These are phyloP conservation scores for Dactylellina leptospora DNA, from an alignment of 2,329 filamentous ascomycete species.

Conservation along the genomic window DNA sequence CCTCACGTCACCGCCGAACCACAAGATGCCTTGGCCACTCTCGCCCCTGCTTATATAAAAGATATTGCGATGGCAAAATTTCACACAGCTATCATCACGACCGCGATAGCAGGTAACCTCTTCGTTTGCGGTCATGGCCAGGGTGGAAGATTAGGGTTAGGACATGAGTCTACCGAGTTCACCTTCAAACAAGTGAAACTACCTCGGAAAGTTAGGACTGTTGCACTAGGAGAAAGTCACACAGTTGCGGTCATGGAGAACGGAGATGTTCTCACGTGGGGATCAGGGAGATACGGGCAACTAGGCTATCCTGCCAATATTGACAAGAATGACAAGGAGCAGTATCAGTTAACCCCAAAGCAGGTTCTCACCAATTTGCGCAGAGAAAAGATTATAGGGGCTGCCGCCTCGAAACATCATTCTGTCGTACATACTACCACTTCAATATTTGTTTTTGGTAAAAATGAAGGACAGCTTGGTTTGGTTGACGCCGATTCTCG, in stretches of 20 bases:
- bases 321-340: constrained; percentile 77
- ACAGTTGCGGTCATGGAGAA: constrained; percentile 83
- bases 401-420: constrained; percentile 88
- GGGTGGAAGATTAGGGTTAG: constrained; percentile 85
- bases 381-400: constrained; percentile 80
- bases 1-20: constrained; percentile 65
- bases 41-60: constrained; percentile 31
- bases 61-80: constrained; percentile 77
- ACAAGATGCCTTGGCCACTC: constrained; percentile 15
- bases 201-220: constrained; percentile 69
- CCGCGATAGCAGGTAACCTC: constrained; percentile 86
- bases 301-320: constrained; percentile 78
- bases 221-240: constrained; percentile 91
- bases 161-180: constrained; percentile 84
- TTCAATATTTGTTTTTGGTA: constrained; percentile 91
- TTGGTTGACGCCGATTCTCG: constrained; percentile 91
- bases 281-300: constrained; percentile 83
- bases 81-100: constrained; percentile 86
- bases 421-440: constrained; percentile 85
- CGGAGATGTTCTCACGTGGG: constrained; percentile 96
- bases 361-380: constrained; percentile 93
- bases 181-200: constrained; percentile 82
- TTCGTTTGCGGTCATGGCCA: constrained; percentile 93
- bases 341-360: constrained; percentile 79
- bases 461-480: constrained; percentile 91